Base-by-base conservation (phyloP, 352 stramenopile genomes). In the Nothophytophthora sp. region DNA sequence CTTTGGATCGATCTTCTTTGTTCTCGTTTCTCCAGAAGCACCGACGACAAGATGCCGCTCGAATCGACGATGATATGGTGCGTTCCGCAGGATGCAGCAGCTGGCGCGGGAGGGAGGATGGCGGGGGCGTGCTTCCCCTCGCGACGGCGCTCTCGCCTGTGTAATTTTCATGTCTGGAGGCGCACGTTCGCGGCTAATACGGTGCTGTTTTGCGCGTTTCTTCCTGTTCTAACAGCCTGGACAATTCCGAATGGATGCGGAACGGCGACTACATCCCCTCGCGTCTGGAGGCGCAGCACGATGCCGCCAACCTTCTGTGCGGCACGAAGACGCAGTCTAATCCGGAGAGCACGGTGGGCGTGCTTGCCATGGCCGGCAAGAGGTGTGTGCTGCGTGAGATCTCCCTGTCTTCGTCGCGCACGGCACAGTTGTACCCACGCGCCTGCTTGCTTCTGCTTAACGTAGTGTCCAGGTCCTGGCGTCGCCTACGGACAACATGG, bases 181-280 rank as follows among this genome's bases (percentile, higher is more conserved):
- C n/a, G n/a, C n/a, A n/a, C n/a, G n/a, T n/a, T n/a, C 37, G 42
- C n/a, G n/a, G n/a, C n/a, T n/a, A n/a, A n/a, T n/a, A n/a, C n/a
- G n/a, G 41, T 42, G 13, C 9, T 59, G 48, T 16, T 50, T 25
- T 41, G 25, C 33, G n/a, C 55, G 18, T 43, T 43, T 20, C 24
- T 46, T 12, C 32, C 27, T 39, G n/a, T n/a, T n/a, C n/a, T n/a
- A n/a, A n/a, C 49, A 94, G 83, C 52, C 57, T 99, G 62, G 96
- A 99, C 74, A 99, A 97, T 68, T 98, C 94, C 55, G 95, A 99
- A 72, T 98, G 88, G 82, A 99, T 99, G 96, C 90, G 98, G 35
- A 99, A 99, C 76, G 97, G 97, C 34, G 98, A 99, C 76, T 99
- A 99, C 84, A 91, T 98, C 59, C 97, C 97, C 38, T 98, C 96